Percentiles rank a stretch among this genome's conserved stretches.
Evolutionary conservation across 495 filamentous ascomycete species (phyloP).

Genomic region (Sphaerosporella brunnea): DNA sequence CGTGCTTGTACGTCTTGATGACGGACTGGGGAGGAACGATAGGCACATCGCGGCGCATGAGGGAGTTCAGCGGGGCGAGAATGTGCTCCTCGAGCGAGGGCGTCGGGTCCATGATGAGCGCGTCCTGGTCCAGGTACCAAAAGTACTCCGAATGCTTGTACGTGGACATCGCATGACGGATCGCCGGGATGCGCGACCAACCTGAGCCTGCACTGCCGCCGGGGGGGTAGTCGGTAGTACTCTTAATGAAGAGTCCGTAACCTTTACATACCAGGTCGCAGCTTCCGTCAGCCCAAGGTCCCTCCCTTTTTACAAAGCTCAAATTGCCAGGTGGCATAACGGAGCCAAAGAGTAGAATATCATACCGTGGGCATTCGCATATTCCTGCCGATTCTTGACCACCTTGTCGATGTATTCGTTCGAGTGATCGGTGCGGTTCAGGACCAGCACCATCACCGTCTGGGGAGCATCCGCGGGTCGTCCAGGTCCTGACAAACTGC

Average conservation of each 20-base stretch:
- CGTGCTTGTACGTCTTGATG: slow-evolving; percentile 80
- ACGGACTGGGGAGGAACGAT: slow-evolving; percentile 91
- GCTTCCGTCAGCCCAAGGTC: background rate
- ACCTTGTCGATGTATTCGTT: slow-evolving; percentile 50
- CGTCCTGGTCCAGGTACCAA: slow-evolving; percentile 68
- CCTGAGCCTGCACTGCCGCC: slow-evolving; percentile 43
- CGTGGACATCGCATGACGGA: slow-evolving; percentile 71
- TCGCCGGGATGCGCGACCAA: slow-evolving; percentile 71
- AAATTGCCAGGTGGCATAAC: background rate
- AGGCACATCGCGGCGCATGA: slow-evolving; percentile 70
- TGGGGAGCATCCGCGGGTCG: slow-evolving; percentile 53
- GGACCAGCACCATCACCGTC: slow-evolving; percentile 71
- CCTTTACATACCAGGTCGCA: slow-evolving; percentile 33
- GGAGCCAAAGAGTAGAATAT: slow-evolving; percentile 1
- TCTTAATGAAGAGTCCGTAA: slow-evolving; percentile 71
- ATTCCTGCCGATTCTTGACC: slow-evolving; percentile 64
- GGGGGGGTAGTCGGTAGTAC: slow-evolving; percentile 58
- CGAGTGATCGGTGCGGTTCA: slow-evolving; percentile 47
- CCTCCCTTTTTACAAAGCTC: too few species aligned
- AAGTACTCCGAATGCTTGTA: slow-evolving; percentile 58
- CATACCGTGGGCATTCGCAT: slow-evolving; percentile 78
- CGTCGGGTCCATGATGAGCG: slow-evolving; percentile 77
- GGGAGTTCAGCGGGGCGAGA: slow-evolving; percentile 48
- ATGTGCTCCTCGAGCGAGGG: slow-evolving; percentile 52
- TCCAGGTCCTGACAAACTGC: slow-evolving; percentile 30